phyloP scores from a whole-genome alignment of 192 early-diverging fungal species.

The Entomortierella chlamydospora region DNA sequence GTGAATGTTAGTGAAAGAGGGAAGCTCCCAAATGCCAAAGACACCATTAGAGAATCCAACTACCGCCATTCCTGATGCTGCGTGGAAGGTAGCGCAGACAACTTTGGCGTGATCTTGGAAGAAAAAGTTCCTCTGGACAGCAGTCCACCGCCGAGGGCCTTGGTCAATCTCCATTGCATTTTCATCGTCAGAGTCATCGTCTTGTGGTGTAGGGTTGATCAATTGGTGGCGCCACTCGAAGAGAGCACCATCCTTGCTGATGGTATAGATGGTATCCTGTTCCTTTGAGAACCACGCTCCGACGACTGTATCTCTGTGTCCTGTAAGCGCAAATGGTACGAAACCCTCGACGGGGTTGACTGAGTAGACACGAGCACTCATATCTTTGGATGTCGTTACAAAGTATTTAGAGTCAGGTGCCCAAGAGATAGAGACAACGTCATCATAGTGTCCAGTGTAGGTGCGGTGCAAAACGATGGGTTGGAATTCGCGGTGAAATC shows the following conservation, averaged over 20 bases:
- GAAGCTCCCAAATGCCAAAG: conserved; percentile 99
- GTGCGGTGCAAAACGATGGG: conserved; percentile 89
- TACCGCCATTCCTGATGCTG: conserved; percentile 76
- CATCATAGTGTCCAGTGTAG: conserved; percentile 87
- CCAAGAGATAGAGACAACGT: conserved; percentile 88
- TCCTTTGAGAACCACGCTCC: conserved; percentile 86
- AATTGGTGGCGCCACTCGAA: conserved; percentile 78
- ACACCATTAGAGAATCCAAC: conserved; percentile 94
- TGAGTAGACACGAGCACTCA: conserved; percentile 83
- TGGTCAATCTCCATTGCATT: conserved; percentile 59
- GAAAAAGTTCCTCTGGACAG: conserved; percentile 81
- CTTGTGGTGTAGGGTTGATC: conserved; percentile 55
- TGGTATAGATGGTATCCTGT: conserved; percentile 79
- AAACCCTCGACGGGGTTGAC: conserved; percentile 81
- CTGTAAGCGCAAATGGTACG: conserved; percentile 77
- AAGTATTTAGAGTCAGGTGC: conserved; percentile 82
- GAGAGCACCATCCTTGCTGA: conserved; percentile 89
- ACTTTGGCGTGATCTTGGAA: conserved; percentile 83
- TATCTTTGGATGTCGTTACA: conserved; percentile 77
- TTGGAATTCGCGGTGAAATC: conserved; percentile 90
- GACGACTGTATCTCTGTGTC: conserved; percentile 86
- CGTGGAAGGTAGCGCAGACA: conserved; percentile 82
- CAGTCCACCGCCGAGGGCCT: conserved; percentile 63
- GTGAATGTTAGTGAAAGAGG: conserved; percentile 94
- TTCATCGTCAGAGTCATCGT: conserved; percentile 69